Evolutionary conservation across 345 rosid species (phyloP), one percentile per base, ranked within the genome.

Genomic region (Rubroshorea leprosula): DNA sequence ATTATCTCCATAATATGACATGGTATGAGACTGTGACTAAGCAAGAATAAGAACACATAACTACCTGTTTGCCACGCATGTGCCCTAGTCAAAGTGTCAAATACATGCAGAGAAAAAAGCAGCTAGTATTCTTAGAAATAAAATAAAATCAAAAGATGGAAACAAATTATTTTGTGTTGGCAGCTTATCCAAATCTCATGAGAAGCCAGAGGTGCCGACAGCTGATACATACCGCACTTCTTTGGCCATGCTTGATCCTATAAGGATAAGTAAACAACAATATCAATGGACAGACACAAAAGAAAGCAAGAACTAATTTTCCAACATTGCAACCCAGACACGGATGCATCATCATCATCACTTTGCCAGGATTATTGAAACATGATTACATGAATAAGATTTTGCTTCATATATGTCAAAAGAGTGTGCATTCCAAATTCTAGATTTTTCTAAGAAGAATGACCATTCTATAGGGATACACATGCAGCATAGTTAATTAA

Each of bases 201-300:
- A 10, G 63, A 27, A 71, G 46, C 18, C 51, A 47, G 20, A 22
- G 58, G 8, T 54, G 24, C 6, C n/a, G n/a, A n/a, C n/a, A 6
- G n/a, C 14, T 25, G 57, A 45, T 3, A 23, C 76, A 67, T 65
- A 77, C 81, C 85, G 49, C 81, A 83, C 60, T 76, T 83, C 75
- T 76, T 75, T 23, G 89, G 83, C 80, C 85, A 83, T 39, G 83
- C 81, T 59, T 83, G 81, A 64, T 80, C 85, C 81, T 71, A 76
- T 29, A 25, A 64, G 3, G 54, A 68, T 6, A 71, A 27, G 1
- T 56, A 60, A 16, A 17, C 17, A 6, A 10, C 49, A 38, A 52
- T 62, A 22, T 8, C 39, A 22, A 44, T 16, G n/a, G 14, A 6
- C 16, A 44, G 2, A 44, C 4, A 44, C 47, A n/a, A 41, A 44